A percentile compares a stretch with the other conserved stretches of the same genome.
These are phyloP conservation scores for Coemansia sp. DNA, from an alignment of 192 early-diverging fungal genomes.

Conservation along the genomic window DNA sequence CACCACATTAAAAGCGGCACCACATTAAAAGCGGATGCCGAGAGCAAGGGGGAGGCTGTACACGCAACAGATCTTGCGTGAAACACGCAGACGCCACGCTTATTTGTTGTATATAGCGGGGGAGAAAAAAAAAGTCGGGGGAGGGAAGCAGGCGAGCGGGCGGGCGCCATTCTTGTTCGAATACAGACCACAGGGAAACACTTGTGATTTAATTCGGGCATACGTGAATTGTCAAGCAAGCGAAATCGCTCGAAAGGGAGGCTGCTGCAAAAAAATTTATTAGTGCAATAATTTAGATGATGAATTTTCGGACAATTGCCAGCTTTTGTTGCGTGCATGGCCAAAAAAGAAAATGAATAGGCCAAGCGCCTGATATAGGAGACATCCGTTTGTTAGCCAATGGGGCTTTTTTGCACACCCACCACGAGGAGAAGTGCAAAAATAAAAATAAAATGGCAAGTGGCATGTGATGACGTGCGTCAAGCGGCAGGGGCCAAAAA, in stretches of 20 bases:
- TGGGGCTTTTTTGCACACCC: not conserved
- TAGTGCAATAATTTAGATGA: not conserved
- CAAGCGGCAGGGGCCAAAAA: conserved; percentile 1
- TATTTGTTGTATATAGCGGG: not conserved
- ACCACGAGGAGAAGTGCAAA: not conserved
- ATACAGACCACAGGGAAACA: not conserved
- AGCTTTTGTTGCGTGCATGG: not conserved
- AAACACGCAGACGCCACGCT: not conserved
- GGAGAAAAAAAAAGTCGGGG: too few species aligned
- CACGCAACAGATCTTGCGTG: not conserved
- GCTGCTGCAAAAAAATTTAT: not conserved
- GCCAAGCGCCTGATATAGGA: not conserved
- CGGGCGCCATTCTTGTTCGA: not conserved
- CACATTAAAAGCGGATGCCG: too few species aligned
- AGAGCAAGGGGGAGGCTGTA: not conserved
- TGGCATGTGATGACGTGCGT: conserved; percentile 10
- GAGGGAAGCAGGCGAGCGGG: too few species aligned
- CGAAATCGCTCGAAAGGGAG: too few species aligned
- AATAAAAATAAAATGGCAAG: not conserved
- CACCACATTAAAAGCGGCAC: not conserved
- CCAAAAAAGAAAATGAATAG: not conserved
- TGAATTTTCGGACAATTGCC: not conserved
- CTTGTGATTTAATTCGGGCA: conserved; percentile 4
- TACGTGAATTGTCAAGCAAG: too few species aligned
- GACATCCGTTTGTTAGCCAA: not conserved